These are phyloP conservation scores for Croton setiger DNA, from an alignment of 441 rosid genomes.

Conservation along the genomic window DNA sequence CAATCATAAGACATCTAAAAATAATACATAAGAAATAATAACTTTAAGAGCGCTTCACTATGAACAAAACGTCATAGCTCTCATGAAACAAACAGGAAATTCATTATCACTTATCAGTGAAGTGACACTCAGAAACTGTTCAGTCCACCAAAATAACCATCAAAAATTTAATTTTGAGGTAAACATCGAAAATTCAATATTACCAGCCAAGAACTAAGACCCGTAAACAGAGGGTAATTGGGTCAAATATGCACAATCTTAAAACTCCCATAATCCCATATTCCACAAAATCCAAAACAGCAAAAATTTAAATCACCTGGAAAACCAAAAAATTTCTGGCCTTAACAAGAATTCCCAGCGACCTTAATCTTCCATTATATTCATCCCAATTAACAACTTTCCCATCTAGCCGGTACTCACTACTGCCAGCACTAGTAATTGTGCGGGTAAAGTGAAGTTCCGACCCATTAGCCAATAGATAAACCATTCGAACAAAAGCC, in stretches of 20 bases:
- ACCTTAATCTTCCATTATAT: constrained; percentile 68
- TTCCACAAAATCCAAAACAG: background rate
- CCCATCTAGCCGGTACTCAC: constrained; percentile 86
- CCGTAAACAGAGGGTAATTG: background rate
- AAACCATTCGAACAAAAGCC: constrained; percentile 85
- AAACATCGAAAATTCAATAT: background rate
- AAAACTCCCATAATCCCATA: constrained; percentile 14
- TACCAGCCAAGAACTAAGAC: background rate
- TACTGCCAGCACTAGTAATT: constrained; percentile 72
- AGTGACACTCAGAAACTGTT: too few relatives aligned
- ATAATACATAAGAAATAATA: background rate
- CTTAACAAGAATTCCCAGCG: constrained; percentile 93
- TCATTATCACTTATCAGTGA: too few relatives aligned
- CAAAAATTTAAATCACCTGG: constrained; percentile 52
- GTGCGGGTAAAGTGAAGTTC: constrained; percentile 84
- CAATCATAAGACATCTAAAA: too few relatives aligned
- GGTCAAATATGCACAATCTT: background rate
- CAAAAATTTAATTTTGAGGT: too few relatives aligned
- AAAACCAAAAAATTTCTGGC: constrained; percentile 97
- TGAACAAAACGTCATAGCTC: background rate
- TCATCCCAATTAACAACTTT: constrained; percentile 88
- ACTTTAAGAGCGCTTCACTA: background rate
- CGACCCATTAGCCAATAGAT: constrained; percentile 59
- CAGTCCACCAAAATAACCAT: background rate
- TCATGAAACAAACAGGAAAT: background rate